phyloP scores from a whole-genome alignment of 116 monocot species.

The Posidonia oceanica region DNA sequence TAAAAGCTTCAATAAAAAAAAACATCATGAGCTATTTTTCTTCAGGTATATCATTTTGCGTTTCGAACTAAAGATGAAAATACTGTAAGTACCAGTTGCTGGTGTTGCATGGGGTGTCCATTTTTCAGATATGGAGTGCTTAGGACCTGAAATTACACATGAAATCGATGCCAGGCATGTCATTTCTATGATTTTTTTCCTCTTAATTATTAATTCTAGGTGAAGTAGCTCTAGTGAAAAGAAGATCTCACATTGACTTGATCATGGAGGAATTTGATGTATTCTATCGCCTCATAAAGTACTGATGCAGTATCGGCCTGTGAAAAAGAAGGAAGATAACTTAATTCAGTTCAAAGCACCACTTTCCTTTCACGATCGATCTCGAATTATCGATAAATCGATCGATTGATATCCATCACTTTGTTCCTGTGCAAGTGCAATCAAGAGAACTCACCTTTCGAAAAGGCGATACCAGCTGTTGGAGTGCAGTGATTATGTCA shows the following conservation, averaged over 20 bases:
- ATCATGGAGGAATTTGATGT: constrained; percentile 90
- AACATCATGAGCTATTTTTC: neutral
- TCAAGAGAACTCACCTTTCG: constrained; percentile 50
- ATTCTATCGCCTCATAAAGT: constrained; percentile 82
- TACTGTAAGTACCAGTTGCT: constrained; percentile 27
- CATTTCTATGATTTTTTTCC: too few relatives aligned
- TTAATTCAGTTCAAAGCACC: neutral
- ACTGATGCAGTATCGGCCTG: constrained; percentile 96
- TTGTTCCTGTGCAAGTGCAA: neutral
- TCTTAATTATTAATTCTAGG: too few relatives aligned
- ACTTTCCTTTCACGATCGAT: constrained; percentile 5
- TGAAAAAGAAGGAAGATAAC: neutral
- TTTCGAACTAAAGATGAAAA: neutral
- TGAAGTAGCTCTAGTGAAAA: neutral
- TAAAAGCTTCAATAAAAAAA: neutral
- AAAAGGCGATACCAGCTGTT: constrained; percentile 93
- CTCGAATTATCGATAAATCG: neutral
- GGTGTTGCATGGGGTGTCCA: constrained; percentile 40
- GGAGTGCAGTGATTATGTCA: constrained; percentile 86
- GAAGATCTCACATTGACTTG: constrained; percentile 56
- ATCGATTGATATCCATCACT: neutral
- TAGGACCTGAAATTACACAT: constrained; percentile 28
- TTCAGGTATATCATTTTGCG: neutral
- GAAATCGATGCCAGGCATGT: neutral
- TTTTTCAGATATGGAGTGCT: constrained; percentile 71